Conservation (phyloP, 2,329 filamentous ascomycete species). For the Teratosphaeria pseudoeucalypti region DNA sequence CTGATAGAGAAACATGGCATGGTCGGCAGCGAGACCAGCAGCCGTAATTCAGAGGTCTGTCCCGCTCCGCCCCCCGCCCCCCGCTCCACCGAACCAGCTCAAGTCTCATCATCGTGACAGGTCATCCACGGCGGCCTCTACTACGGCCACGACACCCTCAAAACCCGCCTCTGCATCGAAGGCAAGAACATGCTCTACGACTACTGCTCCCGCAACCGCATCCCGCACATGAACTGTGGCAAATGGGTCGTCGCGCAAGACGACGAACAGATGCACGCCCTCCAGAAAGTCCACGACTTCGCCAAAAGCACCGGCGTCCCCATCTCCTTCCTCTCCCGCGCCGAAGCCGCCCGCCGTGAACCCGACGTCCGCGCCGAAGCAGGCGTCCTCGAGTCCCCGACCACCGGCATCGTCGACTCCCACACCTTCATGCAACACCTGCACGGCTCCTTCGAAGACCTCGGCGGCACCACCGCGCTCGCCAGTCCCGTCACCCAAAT, state of each 20-base stretch:
- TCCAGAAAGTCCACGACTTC: slow-evolving; percentile 48
- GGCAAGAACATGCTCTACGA: slow-evolving; percentile 70
- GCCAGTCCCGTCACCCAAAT: slow-evolving; percentile 55
- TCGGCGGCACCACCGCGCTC: slow-evolving; percentile 64
- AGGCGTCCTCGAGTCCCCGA: slow-evolving; percentile 72
- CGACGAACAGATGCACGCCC: slow-evolving; percentile 52
- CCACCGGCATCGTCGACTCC: slow-evolving; percentile 83
- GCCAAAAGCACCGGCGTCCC: slow-evolving; percentile 52
- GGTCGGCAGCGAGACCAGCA: slow-evolving; percentile 76
- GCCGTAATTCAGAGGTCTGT: slow-evolving; percentile 73
- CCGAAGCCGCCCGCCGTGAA: slow-evolving; percentile 56
- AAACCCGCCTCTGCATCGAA: slow-evolving; percentile 70
- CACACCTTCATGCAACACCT: slow-evolving; percentile 77
- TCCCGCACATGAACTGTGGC: slow-evolving; percentile 65
- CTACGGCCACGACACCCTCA: slow-evolving; percentile 66
- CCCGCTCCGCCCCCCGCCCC: too few species aligned
- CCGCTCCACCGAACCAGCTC: too few species aligned
- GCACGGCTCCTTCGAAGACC: slow-evolving; percentile 64
- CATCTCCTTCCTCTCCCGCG: slow-evolving; percentile 54
- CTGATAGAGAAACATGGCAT: slow-evolving; percentile 69
- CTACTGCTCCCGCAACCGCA: slow-evolving; percentile 56
- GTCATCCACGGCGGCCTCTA: slow-evolving; percentile 95
- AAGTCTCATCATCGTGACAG: slow-evolving; percentile 23
- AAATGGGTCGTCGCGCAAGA: slow-evolving; percentile 96
- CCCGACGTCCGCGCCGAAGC: slow-evolving; percentile 62